Evolutionary conservation across 768 basidiomycete genomes (phyloP), one percentile per base, ranked within the genome.

Genomic region (Grammothele lineata): DNA sequence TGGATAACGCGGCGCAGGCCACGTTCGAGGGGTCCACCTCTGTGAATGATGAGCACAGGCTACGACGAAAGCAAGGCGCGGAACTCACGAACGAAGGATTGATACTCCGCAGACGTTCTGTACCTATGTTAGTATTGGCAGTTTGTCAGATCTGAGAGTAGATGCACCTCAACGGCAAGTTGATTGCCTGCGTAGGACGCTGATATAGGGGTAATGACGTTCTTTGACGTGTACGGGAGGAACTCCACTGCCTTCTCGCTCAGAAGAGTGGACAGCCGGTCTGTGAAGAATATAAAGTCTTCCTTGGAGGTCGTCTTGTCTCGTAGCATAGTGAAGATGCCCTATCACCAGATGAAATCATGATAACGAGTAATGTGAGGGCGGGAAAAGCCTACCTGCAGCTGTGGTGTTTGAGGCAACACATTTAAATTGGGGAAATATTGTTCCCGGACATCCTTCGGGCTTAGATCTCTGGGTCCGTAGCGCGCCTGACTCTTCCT

Each of bases 231-330:
- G 65, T 84, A 89, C 2, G 92, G 92, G n/a, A 98, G 74, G 48
- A 81, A 74, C 35, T 85, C 84, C 60, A 94, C 71, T 0, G 92
- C 91, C 61, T 82, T 76, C 65, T 98, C 95, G 4, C 89, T 80
- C 19, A 98, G 67, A 17, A 91, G 66, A 0, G 90, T 92, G 0
- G 94, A 80, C 2, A 98, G 69, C 15, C 95, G 77, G 62, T 96
- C 92, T 0, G 81, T 80, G 60, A 92, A 92, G 71, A 96, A 95
- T 32, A 97, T 83, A 59, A 97, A 98, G 60, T 97, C 92, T 56
- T 88, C 87, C 15, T 83, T 73, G 11, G 69, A 68, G 0, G 88
- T 85, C n/a, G 68, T 74, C 45, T 68, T 70, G 56, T 92, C 84
- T 7, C 95, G 78, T 18, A 99, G 60, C 21, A 88, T 83, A 0